Evolutionary conservation across 495 filamentous ascomycete genomes (phyloP), one percentile per base, ranked within the genome.

Genomic region (Tuber borchii): DNA sequence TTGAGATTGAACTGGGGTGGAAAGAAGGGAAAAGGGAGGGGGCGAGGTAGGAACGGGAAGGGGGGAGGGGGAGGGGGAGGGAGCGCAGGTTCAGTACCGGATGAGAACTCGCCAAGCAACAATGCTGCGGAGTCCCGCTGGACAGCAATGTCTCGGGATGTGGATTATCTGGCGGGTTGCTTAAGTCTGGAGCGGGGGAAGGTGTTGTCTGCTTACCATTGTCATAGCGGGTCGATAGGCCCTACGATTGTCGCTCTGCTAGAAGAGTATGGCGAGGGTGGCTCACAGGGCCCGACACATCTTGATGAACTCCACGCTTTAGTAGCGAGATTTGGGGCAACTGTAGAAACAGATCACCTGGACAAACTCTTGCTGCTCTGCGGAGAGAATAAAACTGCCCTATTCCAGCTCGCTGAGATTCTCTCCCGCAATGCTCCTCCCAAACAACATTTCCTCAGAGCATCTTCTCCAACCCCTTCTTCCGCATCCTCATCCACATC

Each of bases 181-280:
- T 70, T 82, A n/a, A 61, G 74, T 14, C 80, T 90, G 12, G 82
- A 86, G 9, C 83, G 82, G n/a, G 84, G 87, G 71, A 83, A 84
- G 19, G 87, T 93, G 8, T 79, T 85, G 0, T 92, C 90, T 2
- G 80, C 87, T 6, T 93, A 93, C 78, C 88, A 93, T 82, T 82
- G 85, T 17, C 88, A 89, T 75, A 87, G 87, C 16, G 88, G 87
- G n/a, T 90, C 89, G 20, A 71, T 90, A 7, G 76, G 86, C 26
- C 81, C 83, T 4, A 90, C 91, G 1, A 88, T 93, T 56, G 79
- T 80, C 39, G 84, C 87, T 6, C 83, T 93, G 2, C 74, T 90
- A 74, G 77, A 85, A 69, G 72, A 71, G 75, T 77, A 82, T 42
- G 39, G n/a, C 31, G 75, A 84, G 44, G 74, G 79, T 19, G 81